Evolutionary conservation across 352 stramenopile species (phyloP).

Genomic region (Globisporangium cylindrosporum): DNA sequence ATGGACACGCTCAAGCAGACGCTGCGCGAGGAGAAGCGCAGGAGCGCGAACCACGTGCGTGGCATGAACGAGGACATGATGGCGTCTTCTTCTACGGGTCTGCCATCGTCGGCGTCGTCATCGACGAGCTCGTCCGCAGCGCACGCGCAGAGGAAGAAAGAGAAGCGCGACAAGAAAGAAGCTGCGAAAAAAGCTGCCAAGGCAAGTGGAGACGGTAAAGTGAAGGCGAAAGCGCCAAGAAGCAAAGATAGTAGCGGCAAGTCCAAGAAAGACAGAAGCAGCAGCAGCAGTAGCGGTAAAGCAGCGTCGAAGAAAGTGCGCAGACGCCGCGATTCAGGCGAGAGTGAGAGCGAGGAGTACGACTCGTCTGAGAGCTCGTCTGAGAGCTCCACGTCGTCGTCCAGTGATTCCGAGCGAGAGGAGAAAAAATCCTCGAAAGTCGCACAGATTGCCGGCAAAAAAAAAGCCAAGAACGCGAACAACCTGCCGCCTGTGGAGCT

Average conservation of each 20-base stretch:
- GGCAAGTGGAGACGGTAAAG: conserved; percentile 17
- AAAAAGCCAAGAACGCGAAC: conserved; percentile 30
- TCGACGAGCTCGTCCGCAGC: conserved; percentile 7
- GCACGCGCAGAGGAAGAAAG: conserved; percentile 19
- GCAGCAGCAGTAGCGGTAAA: conserved; percentile 11
- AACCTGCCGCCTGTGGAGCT: conserved; percentile 61
- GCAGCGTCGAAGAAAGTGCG: conserved; percentile 3
- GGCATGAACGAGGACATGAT: conserved; percentile 48
- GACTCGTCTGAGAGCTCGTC: conserved; percentile 28
- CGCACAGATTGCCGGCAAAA: conserved; percentile 17
- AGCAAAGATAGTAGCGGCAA: conserved; percentile 16
- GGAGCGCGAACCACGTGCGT: conserved; percentile 33
- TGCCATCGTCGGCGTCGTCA: background rate
- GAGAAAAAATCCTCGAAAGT: conserved; percentile 23
- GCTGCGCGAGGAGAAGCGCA: conserved; percentile 44
- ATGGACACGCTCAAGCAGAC: conserved; percentile 55
- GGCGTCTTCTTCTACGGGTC: conserved; percentile 4
- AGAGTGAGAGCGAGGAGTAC: conserved; percentile 32
- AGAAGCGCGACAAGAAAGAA: conserved; percentile 23
- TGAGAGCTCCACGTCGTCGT: conserved; percentile 19
- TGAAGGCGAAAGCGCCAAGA: conserved; percentile 6
- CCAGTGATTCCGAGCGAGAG: conserved; percentile 27
- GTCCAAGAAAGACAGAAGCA: conserved; percentile 7
- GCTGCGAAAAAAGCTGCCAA: conserved; percentile 3
- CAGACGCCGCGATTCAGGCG: conserved; percentile 20